phyloP scores from a whole-genome alignment of 23 red algal genomes.

The Gracilaria vermiculophylla region DNA sequence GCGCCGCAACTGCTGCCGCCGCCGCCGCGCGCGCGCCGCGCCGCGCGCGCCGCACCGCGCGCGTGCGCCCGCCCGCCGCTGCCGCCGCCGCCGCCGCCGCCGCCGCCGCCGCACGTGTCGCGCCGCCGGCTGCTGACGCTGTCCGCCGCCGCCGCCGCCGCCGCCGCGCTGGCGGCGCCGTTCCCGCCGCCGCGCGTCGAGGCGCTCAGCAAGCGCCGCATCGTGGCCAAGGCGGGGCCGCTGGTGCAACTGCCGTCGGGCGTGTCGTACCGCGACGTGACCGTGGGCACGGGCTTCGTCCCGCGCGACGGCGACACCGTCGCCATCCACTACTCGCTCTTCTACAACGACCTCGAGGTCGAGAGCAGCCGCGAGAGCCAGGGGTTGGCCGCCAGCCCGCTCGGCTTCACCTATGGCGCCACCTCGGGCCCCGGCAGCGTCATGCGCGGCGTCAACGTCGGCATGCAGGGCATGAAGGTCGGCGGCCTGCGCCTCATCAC shows the following conservation, averaged over 20 bases:
- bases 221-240: slow-evolving; percentile 62
- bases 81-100: background rate
- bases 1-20: background rate
- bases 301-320: slow-evolving; percentile 71
- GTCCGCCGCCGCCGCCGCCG: background rate
- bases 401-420: slow-evolving; percentile 79
- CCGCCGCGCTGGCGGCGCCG: background rate
- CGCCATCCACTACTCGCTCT: slow-evolving; percentile 82
- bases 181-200: background rate
- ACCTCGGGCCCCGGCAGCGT: slow-evolving; percentile 63
- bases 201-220: slow-evolving; percentile 73
- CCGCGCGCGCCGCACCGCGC: background rate
- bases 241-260: slow-evolving; percentile 41
- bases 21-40: background rate
- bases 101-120: background rate
- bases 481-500: slow-evolving; percentile 81
- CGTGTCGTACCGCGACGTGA: slow-evolving; percentile 74
- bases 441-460: slow-evolving; percentile 63
- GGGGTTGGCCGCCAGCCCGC: slow-evolving; percentile 74
- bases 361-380: slow-evolving; percentile 78
- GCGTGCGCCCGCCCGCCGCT: background rate
- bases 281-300: slow-evolving; percentile 61
- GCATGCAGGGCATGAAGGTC: slow-evolving; percentile 91
- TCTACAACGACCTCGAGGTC: slow-evolving; percentile 77
- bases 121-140: slow-evolving; percentile 30